Conservation (phyloP, 768 basidiomycete genomes). For the Mrakia gelida region DNA sequence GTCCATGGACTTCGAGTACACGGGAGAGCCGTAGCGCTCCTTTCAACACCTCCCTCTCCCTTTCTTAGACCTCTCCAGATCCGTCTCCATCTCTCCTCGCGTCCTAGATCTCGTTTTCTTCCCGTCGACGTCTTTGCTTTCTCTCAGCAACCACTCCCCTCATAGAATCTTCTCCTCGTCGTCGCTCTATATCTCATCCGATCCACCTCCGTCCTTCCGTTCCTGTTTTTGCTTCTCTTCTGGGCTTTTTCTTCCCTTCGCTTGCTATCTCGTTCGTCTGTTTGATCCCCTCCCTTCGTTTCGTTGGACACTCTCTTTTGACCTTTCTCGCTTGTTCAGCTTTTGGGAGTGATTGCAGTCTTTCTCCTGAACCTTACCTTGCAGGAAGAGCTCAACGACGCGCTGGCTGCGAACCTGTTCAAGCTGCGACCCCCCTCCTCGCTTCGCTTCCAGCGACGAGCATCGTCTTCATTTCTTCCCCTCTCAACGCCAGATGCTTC, state of each 20-base stretch:
- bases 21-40: background rate
- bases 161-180: background rate
- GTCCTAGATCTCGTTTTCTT: background rate
- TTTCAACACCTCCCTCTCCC: background rate
- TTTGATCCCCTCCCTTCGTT: background rate
- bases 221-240: background rate
- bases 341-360: no score
- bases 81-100: background rate
- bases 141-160: background rate
- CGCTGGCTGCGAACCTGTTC: no score
- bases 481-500: no score
- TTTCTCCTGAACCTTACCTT: no score
- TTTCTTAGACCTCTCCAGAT: background rate
- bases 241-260: background rate
- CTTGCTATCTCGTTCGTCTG: background rate
- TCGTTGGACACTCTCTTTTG: background rate
- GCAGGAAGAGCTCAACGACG: no score
- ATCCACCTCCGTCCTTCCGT: no score
- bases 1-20: conserved; percentile 23
- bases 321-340: no score
- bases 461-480: background rate
- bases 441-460: background rate
- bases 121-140: no score
- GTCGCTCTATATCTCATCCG: no score
- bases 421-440: no score